These are phyloP conservation scores for Camellia lanceoleosa DNA, from an alignment of 148 eudicot genomes.

Conservation along the genomic window DNA sequence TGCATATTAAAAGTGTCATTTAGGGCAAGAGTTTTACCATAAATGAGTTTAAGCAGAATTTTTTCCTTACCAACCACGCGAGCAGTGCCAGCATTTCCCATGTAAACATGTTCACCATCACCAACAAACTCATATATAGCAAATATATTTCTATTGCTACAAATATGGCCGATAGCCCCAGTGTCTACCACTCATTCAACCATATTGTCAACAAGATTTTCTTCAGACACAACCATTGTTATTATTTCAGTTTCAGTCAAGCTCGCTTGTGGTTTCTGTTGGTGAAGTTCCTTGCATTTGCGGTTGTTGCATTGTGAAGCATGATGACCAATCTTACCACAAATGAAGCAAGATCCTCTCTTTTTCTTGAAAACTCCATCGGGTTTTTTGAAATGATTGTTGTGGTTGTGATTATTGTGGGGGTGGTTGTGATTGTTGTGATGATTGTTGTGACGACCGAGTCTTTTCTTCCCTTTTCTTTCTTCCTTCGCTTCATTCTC, in stretches of 20 bases:
- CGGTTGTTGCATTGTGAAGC: background rate
- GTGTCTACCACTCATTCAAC: background rate
- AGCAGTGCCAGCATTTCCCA: background rate
- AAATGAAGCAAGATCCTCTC: background rate
- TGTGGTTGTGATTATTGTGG: background rate
- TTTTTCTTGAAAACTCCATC: background rate
- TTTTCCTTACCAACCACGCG: background rate
- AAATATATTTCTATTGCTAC: background rate
- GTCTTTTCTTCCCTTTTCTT: too few relatives aligned
- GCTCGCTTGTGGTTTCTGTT: background rate
- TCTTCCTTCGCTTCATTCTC: too few relatives aligned
- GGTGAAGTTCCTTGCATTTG: too few relatives aligned
- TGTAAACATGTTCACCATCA: background rate
- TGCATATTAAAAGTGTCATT: background rate
- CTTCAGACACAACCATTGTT: background rate
- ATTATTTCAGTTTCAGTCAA: background rate
- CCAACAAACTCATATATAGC: background rate
- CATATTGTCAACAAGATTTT: background rate
- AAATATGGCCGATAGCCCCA: background rate
- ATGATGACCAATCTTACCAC: background rate
- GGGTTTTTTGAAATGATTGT: background rate
- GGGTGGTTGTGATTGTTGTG: too few relatives aligned
- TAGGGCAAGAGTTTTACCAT: background rate
- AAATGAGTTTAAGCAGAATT: background rate
- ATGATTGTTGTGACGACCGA: too few relatives aligned